Percentiles rank a stretch among this genome's conserved stretches.
phyloP scores from a whole-genome alignment of 352 stramenopile species.

The Globisporangium spinosum region DNA sequence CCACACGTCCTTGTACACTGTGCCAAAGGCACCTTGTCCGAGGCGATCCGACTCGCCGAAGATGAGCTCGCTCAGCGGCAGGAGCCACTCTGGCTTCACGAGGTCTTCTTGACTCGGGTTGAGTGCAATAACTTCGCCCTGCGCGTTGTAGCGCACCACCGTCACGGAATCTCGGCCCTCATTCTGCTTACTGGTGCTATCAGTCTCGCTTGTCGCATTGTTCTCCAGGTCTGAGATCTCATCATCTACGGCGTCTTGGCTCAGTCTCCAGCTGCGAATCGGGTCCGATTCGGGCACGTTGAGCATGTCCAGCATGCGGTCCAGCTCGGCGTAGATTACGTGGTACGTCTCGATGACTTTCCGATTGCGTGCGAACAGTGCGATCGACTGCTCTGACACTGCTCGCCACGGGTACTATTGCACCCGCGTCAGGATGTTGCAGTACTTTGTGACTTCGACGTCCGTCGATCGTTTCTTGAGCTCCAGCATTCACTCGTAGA shows the following conservation, averaged over 20 bases:
- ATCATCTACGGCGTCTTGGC: too few relatives aligned
- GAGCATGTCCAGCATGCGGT: conserved; percentile 13
- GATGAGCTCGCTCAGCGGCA: conserved; percentile 1
- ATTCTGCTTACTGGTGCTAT: too few relatives aligned
- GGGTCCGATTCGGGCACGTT: background rate
- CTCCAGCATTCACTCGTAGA: background rate
- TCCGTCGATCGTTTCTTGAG: background rate
- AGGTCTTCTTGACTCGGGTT: too few relatives aligned
- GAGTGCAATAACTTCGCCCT: too few relatives aligned
- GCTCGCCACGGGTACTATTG: background rate
- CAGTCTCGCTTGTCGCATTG: too few relatives aligned
- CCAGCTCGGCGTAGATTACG: conserved; percentile 11
- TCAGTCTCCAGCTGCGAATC: background rate
- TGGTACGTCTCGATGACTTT: conserved; percentile 5
- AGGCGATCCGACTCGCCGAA: conserved; percentile 7
- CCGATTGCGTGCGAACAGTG: background rate
- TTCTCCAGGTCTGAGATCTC: too few relatives aligned
- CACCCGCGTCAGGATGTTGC: background rate
- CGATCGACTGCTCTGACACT: conserved; percentile 5
- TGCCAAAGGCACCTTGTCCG: conserved; percentile 5
- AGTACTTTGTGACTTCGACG: conserved; percentile 2
- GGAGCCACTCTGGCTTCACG: background rate
- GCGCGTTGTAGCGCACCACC: too few relatives aligned
- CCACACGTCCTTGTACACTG: conserved; percentile 12
- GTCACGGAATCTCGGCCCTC: too few relatives aligned